Evolutionary conservation across 371 early-diverging fungal genomes (phyloP).

Genomic region (Mortierella sp.): DNA sequence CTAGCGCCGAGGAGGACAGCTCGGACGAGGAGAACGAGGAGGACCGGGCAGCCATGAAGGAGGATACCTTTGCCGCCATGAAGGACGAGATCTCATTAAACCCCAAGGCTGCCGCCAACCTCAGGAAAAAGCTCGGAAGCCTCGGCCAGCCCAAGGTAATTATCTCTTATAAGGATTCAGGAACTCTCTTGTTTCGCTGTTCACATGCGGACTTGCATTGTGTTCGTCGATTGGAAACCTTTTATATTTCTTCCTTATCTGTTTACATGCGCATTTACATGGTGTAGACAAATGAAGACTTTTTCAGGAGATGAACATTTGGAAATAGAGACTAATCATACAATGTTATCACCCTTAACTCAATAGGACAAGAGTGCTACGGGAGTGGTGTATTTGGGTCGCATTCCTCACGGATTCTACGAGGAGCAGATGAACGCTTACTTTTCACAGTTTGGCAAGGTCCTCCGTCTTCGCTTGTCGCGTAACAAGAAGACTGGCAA

Average conservation of each 20-base stretch:
- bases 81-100: constrained; percentile 65
- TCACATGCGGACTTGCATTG: neutral
- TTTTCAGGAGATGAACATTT: no score
- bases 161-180: constrained; percentile 14
- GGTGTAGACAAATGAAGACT: no score
- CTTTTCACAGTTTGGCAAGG: constrained; percentile 93
- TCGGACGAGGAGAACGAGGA: constrained; percentile 58
- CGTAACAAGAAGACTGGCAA: constrained; percentile 92
- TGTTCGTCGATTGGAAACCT: neutral
- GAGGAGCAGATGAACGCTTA: constrained; percentile 91
- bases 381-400: constrained; percentile 90
- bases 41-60: constrained; percentile 54
- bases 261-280: no score
- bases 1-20: constrained; percentile 64
- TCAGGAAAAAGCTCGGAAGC: constrained; percentile 57
- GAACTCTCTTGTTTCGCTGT: neutral
- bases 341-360: no score
- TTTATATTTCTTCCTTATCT: neutral
- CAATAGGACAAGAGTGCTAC: constrained; percentile 47
- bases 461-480: constrained; percentile 83
- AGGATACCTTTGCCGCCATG: constrained; percentile 64
- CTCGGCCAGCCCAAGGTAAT: constrained; percentile 46
- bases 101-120: constrained; percentile 58
- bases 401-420: constrained; percentile 97
- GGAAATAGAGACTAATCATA: no score